Percentiles rank a stretch among this genome's conserved stretches.
phyloP scores from a whole-genome alignment of 352 stramenopile species.

The Phytopythium litorale region DNA sequence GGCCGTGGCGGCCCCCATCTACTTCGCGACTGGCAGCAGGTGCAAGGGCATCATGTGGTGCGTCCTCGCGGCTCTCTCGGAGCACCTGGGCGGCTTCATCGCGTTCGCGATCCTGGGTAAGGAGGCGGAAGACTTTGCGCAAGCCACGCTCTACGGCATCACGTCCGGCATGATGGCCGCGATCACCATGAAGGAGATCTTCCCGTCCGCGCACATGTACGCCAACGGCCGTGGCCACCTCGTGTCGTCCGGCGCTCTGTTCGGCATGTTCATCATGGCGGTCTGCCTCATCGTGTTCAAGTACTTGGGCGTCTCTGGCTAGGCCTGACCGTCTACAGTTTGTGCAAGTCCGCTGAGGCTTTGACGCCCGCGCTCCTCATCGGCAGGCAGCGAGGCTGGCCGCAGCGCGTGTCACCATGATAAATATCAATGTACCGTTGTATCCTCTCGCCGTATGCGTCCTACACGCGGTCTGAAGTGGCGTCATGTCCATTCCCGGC shows the following conservation, averaged over 20 bases:
- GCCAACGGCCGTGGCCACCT: slow-evolving; percentile 76
- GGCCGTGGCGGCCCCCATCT: slow-evolving; percentile 94
- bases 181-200: slow-evolving; percentile 88
- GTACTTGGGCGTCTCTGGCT: slow-evolving; percentile 33
- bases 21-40: slow-evolving; percentile 94
- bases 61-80: slow-evolving; percentile 76
- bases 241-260: slow-evolving; percentile 75
- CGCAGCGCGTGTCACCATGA: background rate
- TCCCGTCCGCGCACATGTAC: slow-evolving; percentile 90
- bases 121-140: slow-evolving; percentile 30
- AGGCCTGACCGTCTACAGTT: background rate
- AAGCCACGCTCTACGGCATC: slow-evolving; percentile 88
- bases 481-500: background rate
- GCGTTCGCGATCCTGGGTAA: slow-evolving; percentile 65
- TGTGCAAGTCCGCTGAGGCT: background rate
- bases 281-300: slow-evolving; percentile 88
- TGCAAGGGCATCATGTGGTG: slow-evolving; percentile 94
- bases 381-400: background rate
- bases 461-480: background rate
- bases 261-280: slow-evolving; percentile 90
- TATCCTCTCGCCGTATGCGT: background rate
- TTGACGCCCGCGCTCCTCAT: background rate
- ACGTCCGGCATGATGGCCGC: slow-evolving; percentile 94
- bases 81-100: slow-evolving; percentile 88
- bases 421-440: background rate